Evolutionary conservation across 2,329 filamentous ascomycete species (phyloP).

Genomic region (Ceratocystis papillata): DNA sequence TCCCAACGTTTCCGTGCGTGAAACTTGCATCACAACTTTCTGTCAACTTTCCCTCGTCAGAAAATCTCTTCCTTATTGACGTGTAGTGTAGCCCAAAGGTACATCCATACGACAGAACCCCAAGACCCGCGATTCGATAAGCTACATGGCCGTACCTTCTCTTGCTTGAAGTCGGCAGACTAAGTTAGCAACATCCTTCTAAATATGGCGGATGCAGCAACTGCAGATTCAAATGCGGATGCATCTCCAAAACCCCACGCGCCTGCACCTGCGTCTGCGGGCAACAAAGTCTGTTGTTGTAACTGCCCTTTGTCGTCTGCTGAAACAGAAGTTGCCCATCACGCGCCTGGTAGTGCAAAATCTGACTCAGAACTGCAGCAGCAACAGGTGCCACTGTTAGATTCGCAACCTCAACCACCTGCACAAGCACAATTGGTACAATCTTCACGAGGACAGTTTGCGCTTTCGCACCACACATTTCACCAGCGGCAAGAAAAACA

Average conservation of each 20-base stretch:
- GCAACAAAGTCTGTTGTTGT: not conserved
- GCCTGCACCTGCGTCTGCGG: too few relatives aligned
- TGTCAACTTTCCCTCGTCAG: not conserved
- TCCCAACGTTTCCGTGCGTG: not conserved
- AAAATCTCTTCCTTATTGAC: not conserved
- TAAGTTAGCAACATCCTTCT: not conserved
- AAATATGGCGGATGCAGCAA: constrained; percentile 14
- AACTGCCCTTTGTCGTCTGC: constrained; percentile 1
- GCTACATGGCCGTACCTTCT: constrained; percentile 10
- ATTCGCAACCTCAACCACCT: not conserved
- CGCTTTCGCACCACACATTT: not conserved
- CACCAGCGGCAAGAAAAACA: not conserved
- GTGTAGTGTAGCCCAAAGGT: not conserved
- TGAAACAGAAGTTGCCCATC: not conserved
- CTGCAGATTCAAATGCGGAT: constrained; percentile 8
- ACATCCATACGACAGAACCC: not conserved
- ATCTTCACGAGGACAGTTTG: not conserved
- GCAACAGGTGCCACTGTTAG: not conserved
- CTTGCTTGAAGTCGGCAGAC: constrained; percentile 6
- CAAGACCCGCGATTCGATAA: not conserved
- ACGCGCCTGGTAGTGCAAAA: not conserved
- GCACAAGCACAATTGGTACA: not conserved
- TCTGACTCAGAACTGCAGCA: not conserved
- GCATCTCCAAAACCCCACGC: not conserved
- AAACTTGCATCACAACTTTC: not conserved